A percentile compares a stretch with the other conserved stretches of the same genome.
Conservation (phyloP, 768 basidiomycete genomes). For the Sporobolomyces pararoseus region DNA sequence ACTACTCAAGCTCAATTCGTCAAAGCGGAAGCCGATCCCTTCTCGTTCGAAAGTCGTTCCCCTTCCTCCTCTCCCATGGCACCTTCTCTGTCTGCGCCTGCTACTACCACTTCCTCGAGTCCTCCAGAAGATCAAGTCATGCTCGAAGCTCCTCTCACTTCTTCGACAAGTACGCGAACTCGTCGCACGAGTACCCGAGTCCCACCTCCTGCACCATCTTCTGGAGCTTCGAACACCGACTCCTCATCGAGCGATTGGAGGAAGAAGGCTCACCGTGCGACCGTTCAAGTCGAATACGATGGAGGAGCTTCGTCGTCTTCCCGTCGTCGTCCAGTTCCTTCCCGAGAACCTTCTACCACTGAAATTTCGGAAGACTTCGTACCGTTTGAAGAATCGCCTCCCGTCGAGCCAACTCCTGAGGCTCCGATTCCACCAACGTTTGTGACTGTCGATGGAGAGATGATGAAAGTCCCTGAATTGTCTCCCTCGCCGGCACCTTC, state of each 20-base stretch:
- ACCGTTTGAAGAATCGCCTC: slow-evolving; percentile 4
- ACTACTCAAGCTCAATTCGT: slow-evolving; percentile 34
- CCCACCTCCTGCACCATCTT: slow-evolving; percentile 6
- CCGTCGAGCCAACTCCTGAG: neutral
- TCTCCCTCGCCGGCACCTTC: slow-evolving; percentile 23
- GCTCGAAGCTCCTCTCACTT: slow-evolving; percentile 1
- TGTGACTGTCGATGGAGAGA: neutral
- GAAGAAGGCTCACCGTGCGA: slow-evolving; percentile 66
- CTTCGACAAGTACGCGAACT: slow-evolving; percentile 5
- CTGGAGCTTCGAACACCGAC: neutral
- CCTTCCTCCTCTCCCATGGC: slow-evolving; percentile 23
- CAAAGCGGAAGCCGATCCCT: slow-evolving; percentile 35
- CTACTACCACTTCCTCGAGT: neutral
- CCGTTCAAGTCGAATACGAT: slow-evolving; percentile 94
- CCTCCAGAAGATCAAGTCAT: slow-evolving; percentile 24
- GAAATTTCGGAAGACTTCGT: slow-evolving; percentile 8
- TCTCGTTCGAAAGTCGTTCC: slow-evolving; percentile 39
- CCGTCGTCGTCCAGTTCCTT: slow-evolving; percentile 3
- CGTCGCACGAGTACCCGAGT: slow-evolving; percentile 13
- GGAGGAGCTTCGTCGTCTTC: slow-evolving; percentile 50
- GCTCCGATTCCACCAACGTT: neutral
- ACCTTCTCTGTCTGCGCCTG: slow-evolving; percentile 30
- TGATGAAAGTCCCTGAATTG: neutral
- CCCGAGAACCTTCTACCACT: slow-evolving; percentile 9
- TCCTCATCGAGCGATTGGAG: slow-evolving; percentile 49